Evolutionary conservation across 2,329 filamentous ascomycete genomes (phyloP), one percentile per base, ranked within the genome.

Genomic region (Hymenoscyphus occultus): DNA sequence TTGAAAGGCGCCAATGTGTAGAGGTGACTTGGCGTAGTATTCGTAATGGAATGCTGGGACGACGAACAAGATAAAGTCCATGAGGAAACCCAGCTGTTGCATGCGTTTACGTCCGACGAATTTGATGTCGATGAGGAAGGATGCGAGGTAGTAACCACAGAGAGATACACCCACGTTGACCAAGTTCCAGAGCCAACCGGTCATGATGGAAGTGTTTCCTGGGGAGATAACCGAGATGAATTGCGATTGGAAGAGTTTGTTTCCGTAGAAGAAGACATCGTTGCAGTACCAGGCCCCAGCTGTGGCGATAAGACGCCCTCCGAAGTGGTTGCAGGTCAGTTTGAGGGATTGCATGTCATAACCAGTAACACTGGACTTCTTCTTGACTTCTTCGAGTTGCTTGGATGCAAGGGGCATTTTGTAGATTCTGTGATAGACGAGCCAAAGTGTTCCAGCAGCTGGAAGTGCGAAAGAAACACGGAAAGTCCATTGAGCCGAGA

Each of bases 241-340:
- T 76, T 94, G 86, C 68, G 85, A 86, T 80, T 97, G 93, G 85
- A 97, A 97, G 62, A 97, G 89, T 84, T 97, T 97, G 89, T 97
- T 97, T 72, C 94, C 94, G 81, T 98, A 98, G 83, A 98, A 98
- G 84, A 98, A 97, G 71, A 98, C 90, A 75, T 98, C 94, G 78
- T 98, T 98, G 81, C 89, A 91, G 79, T 94, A 98, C 94, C 94
- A 98, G 42, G 88, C 86, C 64, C 91, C 91, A 12, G 93, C 88
- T 22, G 94, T 97, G 60, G 94, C 94, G 22, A 97, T 75, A 31
- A 98, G 80, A 71, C 94, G 92, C 61, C 90, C 90, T 59, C 93
- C 92, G 71, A 97, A 98, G 81, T 96, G 87, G 64, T 80, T 85
- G 79, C 93, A 86, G 57, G 92, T 94, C 73, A 92, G 81, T 71